Percentiles rank a stretch among this genome's conserved stretches.
Evolutionary conservation across 2,329 filamentous ascomycete genomes (phyloP).

Genomic region (Coleophoma crateriformis): DNA sequence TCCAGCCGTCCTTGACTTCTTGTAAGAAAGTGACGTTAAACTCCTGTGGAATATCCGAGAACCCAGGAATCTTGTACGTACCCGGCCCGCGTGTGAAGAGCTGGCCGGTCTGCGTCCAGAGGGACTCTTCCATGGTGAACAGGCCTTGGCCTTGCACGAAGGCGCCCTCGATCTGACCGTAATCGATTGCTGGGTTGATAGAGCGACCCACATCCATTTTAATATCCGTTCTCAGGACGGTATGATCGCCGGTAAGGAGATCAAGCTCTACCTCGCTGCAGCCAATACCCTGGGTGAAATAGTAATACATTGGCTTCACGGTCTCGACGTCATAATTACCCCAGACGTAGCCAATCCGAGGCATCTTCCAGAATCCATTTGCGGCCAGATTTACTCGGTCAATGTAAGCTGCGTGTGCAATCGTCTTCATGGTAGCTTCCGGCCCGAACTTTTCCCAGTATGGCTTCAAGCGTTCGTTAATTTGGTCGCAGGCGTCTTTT

Average conservation of each 20-base stretch:
- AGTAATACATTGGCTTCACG: conserved; percentile 73
- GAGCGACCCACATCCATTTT: conserved; percentile 89
- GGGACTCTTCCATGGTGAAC: conserved; percentile 68
- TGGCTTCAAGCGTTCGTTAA: conserved; percentile 79
- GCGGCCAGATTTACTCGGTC: conserved; percentile 90
- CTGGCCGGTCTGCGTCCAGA: conserved; percentile 57
- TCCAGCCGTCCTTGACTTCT: conserved; percentile 37
- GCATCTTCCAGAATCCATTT: conserved; percentile 93
- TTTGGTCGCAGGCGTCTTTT: conserved; percentile 80
- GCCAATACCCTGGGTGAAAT: conserved; percentile 83
- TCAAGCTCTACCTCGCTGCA: conserved; percentile 89
- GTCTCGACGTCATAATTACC: conserved; percentile 73
- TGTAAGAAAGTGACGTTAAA: conserved; percentile 31
- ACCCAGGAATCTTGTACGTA: conserved; percentile 83
- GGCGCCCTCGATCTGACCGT: conserved; percentile 76
- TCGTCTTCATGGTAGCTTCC: conserved; percentile 73
- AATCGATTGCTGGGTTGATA: conserved; percentile 66
- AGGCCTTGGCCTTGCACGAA: conserved; percentile 74
- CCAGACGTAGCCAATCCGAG: conserved; percentile 92
- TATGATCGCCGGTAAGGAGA: conserved; percentile 87
- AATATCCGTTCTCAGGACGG: conserved; percentile 78
- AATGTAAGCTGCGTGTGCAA: conserved; percentile 89
- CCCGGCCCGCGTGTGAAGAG: conserved; percentile 63
- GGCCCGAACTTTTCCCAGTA: conserved; percentile 78
- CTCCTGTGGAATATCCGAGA: conserved; percentile 78